Evolutionary conservation across 2,329 filamentous ascomycete species (phyloP).

Genomic region (Fusarium falciforme): DNA sequence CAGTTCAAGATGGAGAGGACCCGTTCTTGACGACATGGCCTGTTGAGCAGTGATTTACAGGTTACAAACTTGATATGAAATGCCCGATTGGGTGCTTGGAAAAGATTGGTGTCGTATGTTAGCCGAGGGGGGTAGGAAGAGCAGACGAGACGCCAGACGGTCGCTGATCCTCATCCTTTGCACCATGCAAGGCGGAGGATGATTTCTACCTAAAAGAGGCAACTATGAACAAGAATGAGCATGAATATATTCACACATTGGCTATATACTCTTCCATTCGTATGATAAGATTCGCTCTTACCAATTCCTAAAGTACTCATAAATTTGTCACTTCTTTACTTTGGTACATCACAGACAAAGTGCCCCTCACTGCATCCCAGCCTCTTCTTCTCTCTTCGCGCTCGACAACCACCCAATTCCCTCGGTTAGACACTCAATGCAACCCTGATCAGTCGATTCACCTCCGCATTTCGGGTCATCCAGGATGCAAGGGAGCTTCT

Average conservation of each 20-base stretch:
- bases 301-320: fast-evolving
- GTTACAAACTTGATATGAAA: not conserved
- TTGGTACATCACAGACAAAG: not conserved
- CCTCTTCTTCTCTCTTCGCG: not conserved
- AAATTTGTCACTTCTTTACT: not conserved
- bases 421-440: conserved; percentile 10
- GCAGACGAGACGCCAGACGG: no score
- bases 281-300: not conserved
- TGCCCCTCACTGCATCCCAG: not conserved
- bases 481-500: conserved; percentile 12
- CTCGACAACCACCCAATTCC: not conserved
- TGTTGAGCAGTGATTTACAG: not conserved
- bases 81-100: not conserved
- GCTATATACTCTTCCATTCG: not conserved
- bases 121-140: no score
- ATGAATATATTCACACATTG: not conserved
- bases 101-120: not conserved
- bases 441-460: conserved; percentile 33
- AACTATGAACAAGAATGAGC: not conserved
- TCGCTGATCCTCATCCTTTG: not conserved
- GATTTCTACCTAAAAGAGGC: not conserved
- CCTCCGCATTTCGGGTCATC: conserved; percentile 25
- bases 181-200: not conserved
- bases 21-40: conserved; percentile 22
- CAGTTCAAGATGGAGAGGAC: conserved; percentile 11